These are phyloP conservation scores for Coemansia asiatica DNA, from an alignment of 192 early-diverging fungal species.

Conservation along the genomic window DNA sequence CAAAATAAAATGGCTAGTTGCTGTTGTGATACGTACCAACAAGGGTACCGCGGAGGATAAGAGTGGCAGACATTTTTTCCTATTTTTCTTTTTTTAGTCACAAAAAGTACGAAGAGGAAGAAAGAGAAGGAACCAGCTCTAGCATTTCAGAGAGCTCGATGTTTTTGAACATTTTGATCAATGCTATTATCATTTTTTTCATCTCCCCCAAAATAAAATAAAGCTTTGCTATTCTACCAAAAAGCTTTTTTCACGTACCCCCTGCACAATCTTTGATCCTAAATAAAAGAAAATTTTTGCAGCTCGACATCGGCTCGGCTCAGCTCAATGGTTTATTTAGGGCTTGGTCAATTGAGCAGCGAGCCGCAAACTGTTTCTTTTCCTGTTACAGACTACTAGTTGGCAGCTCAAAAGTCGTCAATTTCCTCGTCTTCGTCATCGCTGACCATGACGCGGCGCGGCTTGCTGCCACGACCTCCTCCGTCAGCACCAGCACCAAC, in stretches of 20 bases:
- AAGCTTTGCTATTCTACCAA: neutral
- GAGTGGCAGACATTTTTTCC: constrained; percentile 53
- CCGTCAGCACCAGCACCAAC: too few species aligned
- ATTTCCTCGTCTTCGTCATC: constrained; percentile 40
- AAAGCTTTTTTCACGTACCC: neutral
- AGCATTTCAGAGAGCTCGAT: neutral
- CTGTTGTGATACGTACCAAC: constrained; percentile 38
- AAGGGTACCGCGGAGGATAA: constrained; percentile 56
- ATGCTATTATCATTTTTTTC: neutral
- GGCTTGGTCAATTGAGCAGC: neutral
- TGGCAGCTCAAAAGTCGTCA: constrained; percentile 10
- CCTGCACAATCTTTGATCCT: neutral
- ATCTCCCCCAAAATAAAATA: neutral
- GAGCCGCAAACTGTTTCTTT: too few species aligned
- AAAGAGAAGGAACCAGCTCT: constrained; percentile 11
- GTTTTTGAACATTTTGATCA: neutral
- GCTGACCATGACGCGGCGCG: constrained; percentile 36
- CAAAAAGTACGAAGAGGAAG: constrained; percentile 10
- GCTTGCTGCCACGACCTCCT: constrained; percentile 19
- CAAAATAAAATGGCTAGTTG: neutral
- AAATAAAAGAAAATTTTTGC: constrained; percentile 43
- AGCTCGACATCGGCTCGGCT: constrained; percentile 20
- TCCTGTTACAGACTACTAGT: neutral
- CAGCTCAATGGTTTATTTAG: neutral
- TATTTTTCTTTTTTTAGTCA: neutral